These are phyloP conservation scores for Chaetothyriales sp. DNA, from an alignment of 2,329 filamentous ascomycete genomes.

Conservation along the genomic window DNA sequence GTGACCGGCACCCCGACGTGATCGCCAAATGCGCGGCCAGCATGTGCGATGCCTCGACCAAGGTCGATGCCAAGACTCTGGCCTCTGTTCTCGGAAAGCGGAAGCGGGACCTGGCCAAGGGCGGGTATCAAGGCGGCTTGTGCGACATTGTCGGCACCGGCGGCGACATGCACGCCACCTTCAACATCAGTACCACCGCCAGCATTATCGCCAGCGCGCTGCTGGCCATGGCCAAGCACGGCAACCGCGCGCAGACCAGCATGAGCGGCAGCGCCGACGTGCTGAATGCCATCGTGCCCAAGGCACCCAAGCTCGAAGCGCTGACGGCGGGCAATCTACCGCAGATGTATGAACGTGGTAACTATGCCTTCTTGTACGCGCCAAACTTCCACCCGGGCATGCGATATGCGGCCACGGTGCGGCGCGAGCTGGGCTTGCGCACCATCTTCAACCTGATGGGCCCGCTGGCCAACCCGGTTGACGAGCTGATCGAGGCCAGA, in stretches of 20 bases:
- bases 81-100: constrained; percentile 39
- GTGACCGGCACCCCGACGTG: constrained; percentile 73
- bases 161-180: constrained; percentile 91
- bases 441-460: constrained; percentile 97
- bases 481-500: constrained; percentile 71
- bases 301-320: constrained; percentile 58
- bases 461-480: constrained; percentile 79
- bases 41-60: constrained; percentile 69
- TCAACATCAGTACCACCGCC: constrained; percentile 92
- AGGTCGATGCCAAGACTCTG: constrained; percentile 53
- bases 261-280: constrained; percentile 93
- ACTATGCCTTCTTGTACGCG: constrained; percentile 92
- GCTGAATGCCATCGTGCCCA: constrained; percentile 59
- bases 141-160: constrained; percentile 96
- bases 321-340: constrained; percentile 59
- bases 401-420: constrained; percentile 72
- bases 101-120: constrained; percentile 46
- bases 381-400: constrained; percentile 95
- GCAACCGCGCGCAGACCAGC: constrained; percentile 87
- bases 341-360: constrained; percentile 61
- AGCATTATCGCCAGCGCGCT: constrained; percentile 82
- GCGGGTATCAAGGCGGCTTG: constrained; percentile 67
- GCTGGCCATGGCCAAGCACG: constrained; percentile 82
- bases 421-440: constrained; percentile 78
- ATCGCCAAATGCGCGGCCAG: constrained; percentile 69